Evolutionary conservation across 805 yeast species (phyloP).

Genomic region (Tetrapisispora pingtungensis): DNA sequence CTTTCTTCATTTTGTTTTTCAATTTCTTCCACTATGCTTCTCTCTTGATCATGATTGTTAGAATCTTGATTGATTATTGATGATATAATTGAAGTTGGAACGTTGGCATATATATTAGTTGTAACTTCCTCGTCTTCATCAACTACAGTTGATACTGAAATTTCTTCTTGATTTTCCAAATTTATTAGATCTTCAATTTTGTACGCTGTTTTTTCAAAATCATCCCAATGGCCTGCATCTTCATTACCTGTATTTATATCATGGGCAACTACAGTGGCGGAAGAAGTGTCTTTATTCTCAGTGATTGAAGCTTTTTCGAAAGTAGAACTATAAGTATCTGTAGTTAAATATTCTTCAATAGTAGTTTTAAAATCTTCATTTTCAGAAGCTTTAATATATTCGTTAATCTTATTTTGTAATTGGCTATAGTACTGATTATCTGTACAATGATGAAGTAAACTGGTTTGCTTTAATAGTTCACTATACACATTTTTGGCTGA

Average conservation of each 20-base stretch:
- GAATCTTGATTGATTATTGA: no score
- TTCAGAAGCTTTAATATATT: not conserved
- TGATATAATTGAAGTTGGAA: not conserved
- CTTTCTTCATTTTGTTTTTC: not conserved
- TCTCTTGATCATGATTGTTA: no score
- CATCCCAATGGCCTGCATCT: conserved; percentile 1
- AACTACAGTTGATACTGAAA: not conserved
- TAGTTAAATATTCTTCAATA: not conserved
- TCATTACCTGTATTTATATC: not conserved
- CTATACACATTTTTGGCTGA: conserved; percentile 8
- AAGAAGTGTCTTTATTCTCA: not conserved
- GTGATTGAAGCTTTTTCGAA: not conserved
- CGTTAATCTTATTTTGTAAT: not conserved
- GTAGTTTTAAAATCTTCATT: not conserved
- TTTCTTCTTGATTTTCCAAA: not conserved
- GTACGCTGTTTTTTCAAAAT: conserved; percentile 1
- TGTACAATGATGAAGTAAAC: conserved; percentile 4
- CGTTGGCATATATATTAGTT: not conserved
- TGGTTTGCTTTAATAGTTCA: conserved; percentile 10
- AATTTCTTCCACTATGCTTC: not conserved
- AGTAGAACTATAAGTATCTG: not conserved
- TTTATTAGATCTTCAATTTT: not conserved
- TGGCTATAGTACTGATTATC: not conserved
- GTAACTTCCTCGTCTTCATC: not conserved
- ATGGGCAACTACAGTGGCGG: not conserved